These are phyloP conservation scores for Penicillium dipodomyicola DNA, from an alignment of 495 filamentous ascomycete species.

Conservation along the genomic window DNA sequence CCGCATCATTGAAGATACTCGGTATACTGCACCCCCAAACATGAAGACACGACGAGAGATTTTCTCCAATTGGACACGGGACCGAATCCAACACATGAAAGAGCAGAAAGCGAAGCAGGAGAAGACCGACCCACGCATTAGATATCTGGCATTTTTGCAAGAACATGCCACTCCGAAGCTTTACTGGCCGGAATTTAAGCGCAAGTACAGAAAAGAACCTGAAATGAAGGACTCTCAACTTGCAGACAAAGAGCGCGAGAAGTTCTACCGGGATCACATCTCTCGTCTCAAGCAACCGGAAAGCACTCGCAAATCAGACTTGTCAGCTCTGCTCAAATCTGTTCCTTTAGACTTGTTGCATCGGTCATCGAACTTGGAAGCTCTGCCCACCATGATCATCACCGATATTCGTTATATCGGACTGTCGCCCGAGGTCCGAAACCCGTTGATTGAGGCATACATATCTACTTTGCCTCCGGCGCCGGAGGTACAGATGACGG, in stretches of 20 bases:
- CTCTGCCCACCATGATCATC: conserved; percentile 66
- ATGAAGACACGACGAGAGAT: conserved; percentile 78
- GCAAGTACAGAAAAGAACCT: conserved; percentile 79
- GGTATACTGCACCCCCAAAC: conserved; percentile 78
- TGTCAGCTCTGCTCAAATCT: conserved; percentile 72
- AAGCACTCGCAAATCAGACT: conserved; percentile 71
- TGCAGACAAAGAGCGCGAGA: conserved; percentile 85
- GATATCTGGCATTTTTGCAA: conserved; percentile 79
- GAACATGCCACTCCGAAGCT: conserved; percentile 81
- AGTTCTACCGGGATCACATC: conserved; percentile 85
- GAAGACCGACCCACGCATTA: conserved; percentile 80
- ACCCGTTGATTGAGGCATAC: conserved; percentile 72
- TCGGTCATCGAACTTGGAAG: conserved; percentile 56
- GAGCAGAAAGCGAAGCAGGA: conserved; percentile 71
- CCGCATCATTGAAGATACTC: conserved; percentile 77
- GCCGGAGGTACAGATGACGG: conserved; percentile 52
- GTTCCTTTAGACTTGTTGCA: conserved; percentile 64
- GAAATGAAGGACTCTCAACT: conserved; percentile 77
- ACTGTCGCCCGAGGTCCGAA: conserved; percentile 64
- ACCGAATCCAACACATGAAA: conserved; percentile 66
- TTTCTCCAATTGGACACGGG: conserved; percentile 77
- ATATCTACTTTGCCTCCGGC: conserved; percentile 69
- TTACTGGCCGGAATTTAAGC: conserved; percentile 94
- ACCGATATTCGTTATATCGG: conserved; percentile 79
- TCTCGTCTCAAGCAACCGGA: conserved; percentile 72